These are phyloP conservation scores for Stagonosporopsis chrysanthemi DNA, from an alignment of 2,329 filamentous ascomycete genomes.

Conservation along the genomic window DNA sequence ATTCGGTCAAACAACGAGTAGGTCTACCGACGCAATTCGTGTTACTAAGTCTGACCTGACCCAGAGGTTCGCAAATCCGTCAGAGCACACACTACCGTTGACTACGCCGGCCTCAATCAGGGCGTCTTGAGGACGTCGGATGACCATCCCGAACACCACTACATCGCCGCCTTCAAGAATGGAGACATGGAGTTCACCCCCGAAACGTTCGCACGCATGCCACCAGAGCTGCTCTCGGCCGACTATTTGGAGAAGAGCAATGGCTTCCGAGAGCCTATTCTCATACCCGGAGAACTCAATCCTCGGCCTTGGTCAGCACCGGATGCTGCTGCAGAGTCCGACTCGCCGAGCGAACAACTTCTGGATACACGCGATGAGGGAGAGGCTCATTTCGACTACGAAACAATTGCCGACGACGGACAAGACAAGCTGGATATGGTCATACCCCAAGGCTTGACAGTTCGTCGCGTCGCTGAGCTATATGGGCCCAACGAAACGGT, in stretches of 20 bases:
- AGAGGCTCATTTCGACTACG: slow-evolving; percentile 55
- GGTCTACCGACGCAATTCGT: slow-evolving; percentile 37
- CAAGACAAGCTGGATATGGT: slow-evolving; percentile 74
- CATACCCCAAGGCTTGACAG: slow-evolving; percentile 69
- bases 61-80: slow-evolving; percentile 69
- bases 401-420: slow-evolving; percentile 63
- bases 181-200: slow-evolving; percentile 66
- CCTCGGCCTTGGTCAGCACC: slow-evolving; percentile 52
- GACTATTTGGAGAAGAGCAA: slow-evolving; percentile 69
- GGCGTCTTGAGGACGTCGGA: slow-evolving; percentile 70
- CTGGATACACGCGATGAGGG: slow-evolving; percentile 7
- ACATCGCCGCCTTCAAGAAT: slow-evolving; percentile 72
- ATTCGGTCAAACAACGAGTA: slow-evolving; percentile 69
- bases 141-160: slow-evolving; percentile 71
- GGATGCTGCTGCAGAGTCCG: slow-evolving; percentile 3
- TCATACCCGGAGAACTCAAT: slow-evolving; percentile 69
- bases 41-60: slow-evolving; percentile 37
- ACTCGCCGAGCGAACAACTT: slow-evolving; percentile 33
- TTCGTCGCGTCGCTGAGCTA: slow-evolving; percentile 68
- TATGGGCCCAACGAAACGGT: slow-evolving; percentile 69
- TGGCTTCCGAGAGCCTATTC: slow-evolving; percentile 71
- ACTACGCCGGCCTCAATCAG: slow-evolving; percentile 72
- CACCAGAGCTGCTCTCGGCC: slow-evolving; percentile 67
- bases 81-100: slow-evolving; percentile 69
- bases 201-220: slow-evolving; percentile 69